A percentile compares a stretch with the other conserved stretches of the same genome.
phyloP scores from a whole-genome alignment of 2,329 filamentous ascomycete species.

The Trichoderma aggressivum region DNA sequence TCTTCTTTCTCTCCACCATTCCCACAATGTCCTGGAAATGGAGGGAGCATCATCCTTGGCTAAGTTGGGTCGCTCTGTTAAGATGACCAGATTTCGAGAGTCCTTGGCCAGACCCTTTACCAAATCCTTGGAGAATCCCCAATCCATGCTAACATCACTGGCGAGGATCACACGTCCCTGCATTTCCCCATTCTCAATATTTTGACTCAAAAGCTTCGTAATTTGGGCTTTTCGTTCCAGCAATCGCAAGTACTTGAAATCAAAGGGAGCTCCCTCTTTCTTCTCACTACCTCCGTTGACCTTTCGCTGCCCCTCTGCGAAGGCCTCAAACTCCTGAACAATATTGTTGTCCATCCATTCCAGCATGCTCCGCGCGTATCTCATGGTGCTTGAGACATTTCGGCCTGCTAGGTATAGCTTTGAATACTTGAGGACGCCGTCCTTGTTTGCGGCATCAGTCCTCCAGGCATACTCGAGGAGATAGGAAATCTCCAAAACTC shows the following conservation, averaged over 20 bases:
- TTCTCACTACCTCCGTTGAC: constrained; percentile 47
- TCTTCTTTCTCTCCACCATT: constrained; percentile 68
- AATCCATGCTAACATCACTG: constrained; percentile 85
- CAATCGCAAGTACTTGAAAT: constrained; percentile 80
- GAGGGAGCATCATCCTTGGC: constrained; percentile 45
- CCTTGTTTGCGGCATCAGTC: constrained; percentile 53
- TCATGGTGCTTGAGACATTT: constrained; percentile 83
- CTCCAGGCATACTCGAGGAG: constrained; percentile 91
- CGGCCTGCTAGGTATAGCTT: constrained; percentile 80
- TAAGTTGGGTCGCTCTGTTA: constrained; percentile 70
- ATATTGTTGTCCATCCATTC: constrained; percentile 99
- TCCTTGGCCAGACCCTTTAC: constrained; percentile 72
- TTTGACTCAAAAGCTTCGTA: constrained; percentile 59
- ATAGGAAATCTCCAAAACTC: constrained; percentile 88
- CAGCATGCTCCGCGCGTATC: constrained; percentile 89
- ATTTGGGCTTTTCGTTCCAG: constrained; percentile 80
- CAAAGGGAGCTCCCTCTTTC: constrained; percentile 71
- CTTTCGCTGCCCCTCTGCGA: constrained; percentile 51
- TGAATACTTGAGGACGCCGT: constrained; percentile 50
- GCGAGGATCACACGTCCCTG: constrained; percentile 77
- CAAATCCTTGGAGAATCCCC: constrained; percentile 87
- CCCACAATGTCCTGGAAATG: constrained; percentile 74
- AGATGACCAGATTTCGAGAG: constrained; percentile 75
- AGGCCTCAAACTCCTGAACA: constrained; percentile 82
- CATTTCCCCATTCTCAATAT: constrained; percentile 39